Evolutionary conservation across 139 green algal species (phyloP), one percentile per base, ranked within the genome.

Genomic region (Dunaliella primolecta): DNA sequence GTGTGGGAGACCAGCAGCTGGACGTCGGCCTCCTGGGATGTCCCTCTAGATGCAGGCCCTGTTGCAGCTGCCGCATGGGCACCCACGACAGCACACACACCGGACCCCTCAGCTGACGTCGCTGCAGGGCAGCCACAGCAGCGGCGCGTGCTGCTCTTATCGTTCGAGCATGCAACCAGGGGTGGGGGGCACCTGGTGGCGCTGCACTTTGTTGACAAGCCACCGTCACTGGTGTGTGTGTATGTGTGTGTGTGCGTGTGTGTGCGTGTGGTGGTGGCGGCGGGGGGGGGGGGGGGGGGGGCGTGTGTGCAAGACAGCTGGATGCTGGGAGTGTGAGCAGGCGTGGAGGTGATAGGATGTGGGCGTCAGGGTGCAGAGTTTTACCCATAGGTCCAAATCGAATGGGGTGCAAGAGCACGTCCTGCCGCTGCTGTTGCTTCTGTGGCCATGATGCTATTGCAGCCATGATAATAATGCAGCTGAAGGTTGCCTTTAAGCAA

Each of bases 1-100:
- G 2, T 87, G 55, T 91, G 75, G 57, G 88, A 91, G 84, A 89
- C 86, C 0, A 76, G 33, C 23, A 79, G 55, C 0, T 92, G 89
- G 86, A 77, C 33, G 24, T 38, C 37, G 30, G 27, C 35, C 0
- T 70, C 74, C 1, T 92, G 84, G 84, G 75, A 82, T 46, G 56
- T 78, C 1, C 78, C 57, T 57, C 56, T 30, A 25, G 20, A 55
- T 31, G 38, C 2, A 21, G 38, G 36, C 36, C 27, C 56, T 72
- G 27, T 71, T 21, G 21, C 55, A 11, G 15, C 70, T 1, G 32
- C 81, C 25, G 57, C 2, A 2, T 77, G 75, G 34, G 75, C 71
- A n/a, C 27, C 78, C 84, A 36, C 84, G 33, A 38, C 31, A 2
- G 7, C 80, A 31, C 29, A 23, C 25, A 55, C 24, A 29, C 27